Evolutionary conservation across 2,329 filamentous ascomycete genomes (phyloP), one percentile per base, ranked within the genome.

Genomic region (Exophiala sp.): DNA sequence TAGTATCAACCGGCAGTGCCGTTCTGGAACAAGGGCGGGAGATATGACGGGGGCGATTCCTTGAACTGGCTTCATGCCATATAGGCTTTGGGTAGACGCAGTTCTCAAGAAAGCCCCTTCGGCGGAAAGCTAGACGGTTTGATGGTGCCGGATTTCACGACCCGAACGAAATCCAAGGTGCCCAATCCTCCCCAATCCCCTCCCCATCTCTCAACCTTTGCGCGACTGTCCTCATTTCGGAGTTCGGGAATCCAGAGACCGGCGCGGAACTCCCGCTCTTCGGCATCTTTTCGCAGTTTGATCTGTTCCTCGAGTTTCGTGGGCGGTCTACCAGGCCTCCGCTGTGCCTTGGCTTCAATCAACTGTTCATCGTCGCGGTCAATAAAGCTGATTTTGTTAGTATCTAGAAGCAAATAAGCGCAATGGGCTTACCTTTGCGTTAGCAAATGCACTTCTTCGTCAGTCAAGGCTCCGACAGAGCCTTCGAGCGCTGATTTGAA

Each of bases 201-300:
- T 57, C 88, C 85, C 88, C 89, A 97, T 18, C 76, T 74, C 56
- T 80, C 77, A 34, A 97, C 68, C 58, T 79, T 76, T 50, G 75
- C 69, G 44, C 86, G 69, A 58, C 83, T 88, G 41, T 82, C 77
- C 34, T 76, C 73, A 35, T 82, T 77, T 48, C 81, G 78, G 46
- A 96, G 71, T 64, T 96, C 86, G 0, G 91, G 90, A 34, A 94
- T 68, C 68, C 66, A 85, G 63, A 95, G 94, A 0, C 93, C 93
- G 46, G 82, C 81, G 56, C 83, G 78, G 58, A 86, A 87, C 71
- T 98, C 93, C 60, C 85, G 85, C 63, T 84, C 76, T 57, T 96
- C 85, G 1, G 71, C 72, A 11, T 79, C 76, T 47, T 86, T 82
- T 57, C 82, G 84, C 62, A 87, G 76, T 65, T 81, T 83, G 32